Percentiles rank a stretch among this genome's conserved stretches.
Conservation (phyloP, 257 asterid genomes). For the Voacanga thouarsii region DNA sequence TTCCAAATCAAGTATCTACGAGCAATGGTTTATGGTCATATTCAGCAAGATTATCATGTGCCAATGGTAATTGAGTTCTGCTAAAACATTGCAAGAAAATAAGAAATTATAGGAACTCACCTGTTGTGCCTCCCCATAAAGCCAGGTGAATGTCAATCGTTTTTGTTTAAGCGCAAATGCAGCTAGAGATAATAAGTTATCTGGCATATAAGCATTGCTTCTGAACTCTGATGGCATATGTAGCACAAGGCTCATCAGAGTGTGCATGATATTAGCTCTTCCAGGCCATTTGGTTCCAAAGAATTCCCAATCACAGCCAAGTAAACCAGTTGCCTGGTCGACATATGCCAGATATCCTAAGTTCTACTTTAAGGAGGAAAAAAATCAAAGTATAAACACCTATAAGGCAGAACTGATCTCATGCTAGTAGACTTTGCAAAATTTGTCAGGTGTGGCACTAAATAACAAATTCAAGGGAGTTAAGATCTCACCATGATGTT, state of each 20-base stretch:
- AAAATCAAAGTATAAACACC: not conserved
- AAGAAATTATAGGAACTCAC: constrained; percentile 36
- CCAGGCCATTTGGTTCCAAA: not conserved
- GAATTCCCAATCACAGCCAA: not conserved
- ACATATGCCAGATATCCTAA: not conserved
- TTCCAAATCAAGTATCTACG: not conserved
- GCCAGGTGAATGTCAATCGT: constrained; percentile 88
- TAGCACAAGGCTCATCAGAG: not conserved
- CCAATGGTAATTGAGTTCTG: not conserved
- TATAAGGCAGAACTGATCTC: not conserved
- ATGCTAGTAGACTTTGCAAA: not conserved
- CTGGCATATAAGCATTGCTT: constrained; percentile 24
- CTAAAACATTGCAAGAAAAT: constrained; percentile 12
- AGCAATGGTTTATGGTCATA: not conserved
- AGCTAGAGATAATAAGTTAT: constrained; percentile 47
- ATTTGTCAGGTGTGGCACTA: not conserved
- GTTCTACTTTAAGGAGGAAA: not conserved
- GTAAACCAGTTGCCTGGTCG: not conserved
- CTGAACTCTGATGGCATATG: not conserved
- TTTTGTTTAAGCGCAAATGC: constrained; percentile 60
- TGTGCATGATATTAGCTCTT: not conserved
- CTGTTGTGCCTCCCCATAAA: constrained; percentile 90
- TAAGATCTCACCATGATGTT: constrained; percentile 56
- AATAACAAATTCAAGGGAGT: constrained; percentile 13
- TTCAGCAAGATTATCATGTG: constrained; percentile 5